Percentiles rank a stretch among this genome's conserved stretches.
phyloP scores from a whole-genome alignment of 257 asterid genomes.

The Lycium barbarum region DNA sequence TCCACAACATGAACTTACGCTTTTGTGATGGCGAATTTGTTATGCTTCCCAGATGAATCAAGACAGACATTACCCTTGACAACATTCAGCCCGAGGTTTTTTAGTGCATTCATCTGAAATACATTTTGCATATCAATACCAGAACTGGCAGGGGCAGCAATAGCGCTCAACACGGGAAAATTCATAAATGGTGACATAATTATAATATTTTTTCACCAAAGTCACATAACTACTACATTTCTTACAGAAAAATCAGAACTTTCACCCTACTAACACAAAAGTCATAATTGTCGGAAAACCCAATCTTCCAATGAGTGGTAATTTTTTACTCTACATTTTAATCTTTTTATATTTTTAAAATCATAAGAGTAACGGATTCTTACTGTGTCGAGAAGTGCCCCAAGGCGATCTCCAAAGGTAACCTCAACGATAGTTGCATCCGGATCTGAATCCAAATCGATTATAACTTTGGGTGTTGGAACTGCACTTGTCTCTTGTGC shows the following conservation, averaged over 20 bases:
- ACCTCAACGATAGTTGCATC: conserved; percentile 91
- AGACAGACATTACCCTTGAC: conserved; percentile 90
- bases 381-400: conserved; percentile 95
- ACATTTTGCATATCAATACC: conserved; percentile 36
- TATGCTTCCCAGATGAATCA: conserved; percentile 97
- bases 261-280: too few relatives aligned
- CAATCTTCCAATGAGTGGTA: too few relatives aligned
- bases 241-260: too few relatives aligned
- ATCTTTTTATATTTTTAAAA: not conserved
- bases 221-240: too few relatives aligned
- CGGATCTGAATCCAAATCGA: conserved; percentile 91
- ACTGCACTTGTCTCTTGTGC: conserved; percentile 56
- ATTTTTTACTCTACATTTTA: too few relatives aligned
- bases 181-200: too few relatives aligned
- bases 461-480: conserved; percentile 81
- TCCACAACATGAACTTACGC: conserved; percentile 57
- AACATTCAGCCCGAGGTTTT: conserved; percentile 86
- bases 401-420: conserved; percentile 96
- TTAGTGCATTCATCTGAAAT: conserved; percentile 84
- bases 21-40: conserved; percentile 85
- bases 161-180: not conserved
- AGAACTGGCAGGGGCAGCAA: not conserved
- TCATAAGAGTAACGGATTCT: conserved; percentile 23
- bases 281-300: too few relatives aligned
- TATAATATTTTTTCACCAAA: too few relatives aligned